Conservation (phyloP, 352 stramenopile genomes). For the Phytophthora macrochlamydospora region DNA sequence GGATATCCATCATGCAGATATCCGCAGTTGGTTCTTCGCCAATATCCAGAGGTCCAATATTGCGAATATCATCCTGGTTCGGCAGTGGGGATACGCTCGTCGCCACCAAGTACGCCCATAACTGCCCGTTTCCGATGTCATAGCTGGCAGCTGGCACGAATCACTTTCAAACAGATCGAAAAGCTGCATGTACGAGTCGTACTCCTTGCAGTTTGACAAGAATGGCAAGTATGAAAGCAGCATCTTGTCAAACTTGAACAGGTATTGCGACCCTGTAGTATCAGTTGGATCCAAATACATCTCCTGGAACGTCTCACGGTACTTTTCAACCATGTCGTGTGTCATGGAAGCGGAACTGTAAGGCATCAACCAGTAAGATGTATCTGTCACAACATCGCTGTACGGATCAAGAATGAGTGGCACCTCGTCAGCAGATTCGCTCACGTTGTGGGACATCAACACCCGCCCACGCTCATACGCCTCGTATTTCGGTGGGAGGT, state of each 20-base stretch:
- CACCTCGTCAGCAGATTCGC: slow-evolving; percentile 40
- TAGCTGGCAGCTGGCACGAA: slow-evolving; percentile 89
- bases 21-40: slow-evolving; percentile 90
- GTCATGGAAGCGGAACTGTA: slow-evolving; percentile 72
- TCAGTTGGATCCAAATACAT: slow-evolving; percentile 72
- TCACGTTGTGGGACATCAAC: slow-evolving; percentile 94
- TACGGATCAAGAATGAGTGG: slow-evolving; percentile 82
- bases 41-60: slow-evolving; percentile 91
- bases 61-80: slow-evolving; percentile 94
- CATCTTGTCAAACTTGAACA: slow-evolving; percentile 82
- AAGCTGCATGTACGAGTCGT: slow-evolving; percentile 95
- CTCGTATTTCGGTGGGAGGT: slow-evolving; percentile 94
- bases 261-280: slow-evolving; percentile 44
- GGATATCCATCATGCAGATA: slow-evolving; percentile 87
- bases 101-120: slow-evolving; percentile 80
- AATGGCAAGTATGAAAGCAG: slow-evolving; percentile 96
- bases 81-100: slow-evolving; percentile 84
- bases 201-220: slow-evolving; percentile 96
- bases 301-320: slow-evolving; percentile 96
- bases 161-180: slow-evolving; percentile 93
- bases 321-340: slow-evolving; percentile 92
- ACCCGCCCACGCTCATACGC: slow-evolving; percentile 93
- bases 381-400: slow-evolving; percentile 52
- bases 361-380: slow-evolving; percentile 76
- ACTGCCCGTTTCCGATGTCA: slow-evolving; percentile 66